A percentile compares a stretch with the other conserved stretches of the same genome.
These are phyloP conservation scores for Alternaria brassicae DNA, from an alignment of 2,329 filamentous ascomycete genomes.

Conservation along the genomic window DNA sequence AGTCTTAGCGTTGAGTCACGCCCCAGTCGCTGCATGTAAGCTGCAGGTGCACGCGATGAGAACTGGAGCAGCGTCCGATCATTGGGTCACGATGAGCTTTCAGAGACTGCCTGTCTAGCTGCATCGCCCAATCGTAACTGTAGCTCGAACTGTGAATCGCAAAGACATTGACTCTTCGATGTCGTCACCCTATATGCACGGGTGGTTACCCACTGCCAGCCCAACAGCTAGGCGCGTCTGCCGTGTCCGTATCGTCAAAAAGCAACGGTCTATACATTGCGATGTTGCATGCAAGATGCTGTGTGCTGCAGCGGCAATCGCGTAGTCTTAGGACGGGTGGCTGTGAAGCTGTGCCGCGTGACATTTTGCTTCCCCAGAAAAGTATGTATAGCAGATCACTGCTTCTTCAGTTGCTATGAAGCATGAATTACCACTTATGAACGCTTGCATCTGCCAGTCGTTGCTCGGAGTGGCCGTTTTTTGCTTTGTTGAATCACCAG, in stretches of 20 bases:
- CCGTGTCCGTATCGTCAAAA: background rate
- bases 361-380: background rate
- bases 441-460: background rate
- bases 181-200: background rate
- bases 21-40: constrained; percentile 20
- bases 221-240: background rate
- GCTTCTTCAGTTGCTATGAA: constrained; percentile 1
- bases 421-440: background rate
- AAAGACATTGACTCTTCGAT: background rate
- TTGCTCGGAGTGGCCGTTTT: constrained; percentile 4
- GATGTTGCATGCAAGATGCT: constrained; percentile 3
- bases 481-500: background rate
- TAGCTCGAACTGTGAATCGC: constrained; percentile 4
- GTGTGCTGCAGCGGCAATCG: constrained; percentile 6
- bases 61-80: background rate
- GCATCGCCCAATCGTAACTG: constrained; percentile 14
- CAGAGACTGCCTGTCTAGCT: constrained; percentile 4
- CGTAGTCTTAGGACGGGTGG: background rate
- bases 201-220: background rate
- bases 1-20: constrained; percentile 18
- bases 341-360: background rate
- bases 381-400: constrained; percentile 2
- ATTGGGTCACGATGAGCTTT: constrained; percentile 18
- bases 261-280: background rate
- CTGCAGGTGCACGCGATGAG: constrained; percentile 18